Evolutionary conservation across 139 green algal genomes (phyloP).

Genomic region (Chara braunii): DNA sequence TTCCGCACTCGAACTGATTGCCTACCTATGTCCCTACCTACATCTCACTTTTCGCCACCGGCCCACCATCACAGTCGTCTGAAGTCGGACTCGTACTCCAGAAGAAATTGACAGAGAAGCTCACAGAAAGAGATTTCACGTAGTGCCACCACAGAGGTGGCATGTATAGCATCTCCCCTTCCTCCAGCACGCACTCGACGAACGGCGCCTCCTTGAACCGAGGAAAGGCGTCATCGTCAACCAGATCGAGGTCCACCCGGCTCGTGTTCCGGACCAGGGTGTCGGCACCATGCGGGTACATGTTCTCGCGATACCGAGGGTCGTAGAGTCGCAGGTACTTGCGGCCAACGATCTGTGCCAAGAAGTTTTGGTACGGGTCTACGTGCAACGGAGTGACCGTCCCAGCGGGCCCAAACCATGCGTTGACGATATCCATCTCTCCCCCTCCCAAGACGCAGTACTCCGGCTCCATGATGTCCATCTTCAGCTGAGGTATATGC

Average conservation of each 20-base stretch:
- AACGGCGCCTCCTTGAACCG: constrained; percentile 40
- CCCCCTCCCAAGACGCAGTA: constrained; percentile 63
- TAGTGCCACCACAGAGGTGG: constrained; percentile 86
- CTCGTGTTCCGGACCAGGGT: constrained; percentile 56
- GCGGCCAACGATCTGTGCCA: constrained; percentile 70
- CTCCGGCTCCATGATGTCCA: constrained; percentile 67
- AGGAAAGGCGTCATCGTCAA: constrained; percentile 43
- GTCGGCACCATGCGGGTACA: constrained; percentile 58
- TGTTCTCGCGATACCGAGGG: constrained; percentile 27
- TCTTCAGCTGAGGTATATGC: constrained; percentile 63
- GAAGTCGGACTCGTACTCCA: too few species aligned
- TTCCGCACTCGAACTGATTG: too few species aligned
- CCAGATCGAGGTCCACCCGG: constrained; percentile 53
- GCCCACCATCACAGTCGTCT: too few species aligned
- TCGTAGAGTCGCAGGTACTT: constrained; percentile 91
- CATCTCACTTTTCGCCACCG: too few species aligned
- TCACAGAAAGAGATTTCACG: constrained; percentile 57
- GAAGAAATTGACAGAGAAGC: constrained; percentile 84
- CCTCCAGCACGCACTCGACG: constrained; percentile 60
- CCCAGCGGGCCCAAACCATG: constrained; percentile 78
- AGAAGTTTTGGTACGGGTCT: constrained; percentile 83
- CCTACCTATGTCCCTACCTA: too few species aligned
- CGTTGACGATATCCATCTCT: constrained; percentile 63
- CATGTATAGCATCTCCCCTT: constrained; percentile 83
- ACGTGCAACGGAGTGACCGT: constrained; percentile 82